phyloP scores from a whole-genome alignment of 2,329 filamentous ascomycete genomes.

The Aspergillus amoenus region DNA sequence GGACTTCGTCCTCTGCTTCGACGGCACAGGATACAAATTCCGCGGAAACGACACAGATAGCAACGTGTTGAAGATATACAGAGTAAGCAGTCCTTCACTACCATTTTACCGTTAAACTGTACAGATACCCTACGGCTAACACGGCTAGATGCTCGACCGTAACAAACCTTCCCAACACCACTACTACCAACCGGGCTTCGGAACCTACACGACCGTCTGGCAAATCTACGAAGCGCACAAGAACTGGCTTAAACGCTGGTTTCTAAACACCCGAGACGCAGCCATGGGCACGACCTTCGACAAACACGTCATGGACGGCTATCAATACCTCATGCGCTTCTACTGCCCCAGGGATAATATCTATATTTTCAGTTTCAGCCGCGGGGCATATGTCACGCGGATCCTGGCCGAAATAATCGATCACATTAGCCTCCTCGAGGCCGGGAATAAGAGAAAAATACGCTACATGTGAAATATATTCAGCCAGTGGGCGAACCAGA shows the following conservation, averaged over 20 bases:
- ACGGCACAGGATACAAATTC: constrained; percentile 44
- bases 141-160: not conserved
- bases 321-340: constrained; percentile 20
- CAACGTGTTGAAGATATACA: constrained; percentile 45
- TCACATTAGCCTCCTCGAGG: constrained; percentile 18
- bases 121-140: not conserved
- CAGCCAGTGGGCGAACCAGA: constrained; percentile 9
- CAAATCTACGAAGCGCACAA: constrained; percentile 11
- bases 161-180: not conserved
- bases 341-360: constrained; percentile 15
- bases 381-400: constrained; percentile 25
- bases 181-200: constrained; percentile 19
- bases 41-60: constrained; percentile 29
- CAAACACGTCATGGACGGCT: constrained; percentile 22
- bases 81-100: constrained; percentile 15
- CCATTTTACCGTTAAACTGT: not conserved
- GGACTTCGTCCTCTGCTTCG: constrained; percentile 38
- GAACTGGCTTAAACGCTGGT: constrained; percentile 3
- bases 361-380: constrained; percentile 26
- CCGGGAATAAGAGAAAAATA: constrained; percentile 23
- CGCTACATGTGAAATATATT: constrained; percentile 21
- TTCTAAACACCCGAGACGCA: constrained; percentile 15
- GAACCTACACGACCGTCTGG: constrained; percentile 11
- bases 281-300: constrained; percentile 20
- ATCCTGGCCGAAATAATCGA: constrained; percentile 26